Evolutionary conservation across 2,329 filamentous ascomycete genomes (phyloP).

Genomic region (Aureobasidium sp.): DNA sequence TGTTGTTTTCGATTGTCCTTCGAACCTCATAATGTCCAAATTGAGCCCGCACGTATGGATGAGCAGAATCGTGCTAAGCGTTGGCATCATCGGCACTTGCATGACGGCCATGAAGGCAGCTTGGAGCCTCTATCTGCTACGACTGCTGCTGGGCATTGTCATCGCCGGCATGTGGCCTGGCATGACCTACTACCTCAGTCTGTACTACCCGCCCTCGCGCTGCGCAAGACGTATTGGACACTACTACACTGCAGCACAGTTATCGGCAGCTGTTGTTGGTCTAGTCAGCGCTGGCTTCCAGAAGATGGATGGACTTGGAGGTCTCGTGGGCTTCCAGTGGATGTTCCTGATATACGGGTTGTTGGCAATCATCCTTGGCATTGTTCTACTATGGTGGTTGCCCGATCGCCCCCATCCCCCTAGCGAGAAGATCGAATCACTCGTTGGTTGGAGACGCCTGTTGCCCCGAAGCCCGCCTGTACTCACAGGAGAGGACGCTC

Average conservation of each 20-base stretch:
- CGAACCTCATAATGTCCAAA: constrained; percentile 80
- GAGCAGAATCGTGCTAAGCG: constrained; percentile 80
- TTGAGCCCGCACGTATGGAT: constrained; percentile 85
- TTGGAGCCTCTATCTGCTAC: constrained; percentile 81
- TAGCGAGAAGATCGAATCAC: constrained; percentile 41
- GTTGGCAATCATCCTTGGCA: constrained; percentile 61
- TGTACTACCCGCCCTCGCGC: constrained; percentile 82
- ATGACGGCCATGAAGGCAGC: constrained; percentile 73
- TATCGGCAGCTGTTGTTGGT: constrained; percentile 82
- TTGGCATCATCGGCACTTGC: constrained; percentile 74
- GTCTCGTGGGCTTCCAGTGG: constrained; percentile 77
- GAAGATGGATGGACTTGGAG: constrained; percentile 71
- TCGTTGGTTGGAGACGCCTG: constrained; percentile 49
- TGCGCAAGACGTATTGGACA: constrained; percentile 82
- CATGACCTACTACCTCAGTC: constrained; percentile 85
- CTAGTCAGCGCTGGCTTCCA: constrained; percentile 88
- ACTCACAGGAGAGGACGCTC: constrained; percentile 66
- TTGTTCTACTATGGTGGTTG: constrained; percentile 79
- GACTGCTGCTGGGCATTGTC: constrained; percentile 75
- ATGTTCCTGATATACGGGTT: constrained; percentile 89
- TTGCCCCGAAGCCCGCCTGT: constrained; percentile 63
- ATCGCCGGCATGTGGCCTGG: constrained; percentile 94
- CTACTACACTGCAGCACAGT: constrained; percentile 82
- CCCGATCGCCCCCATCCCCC: constrained; percentile 73
- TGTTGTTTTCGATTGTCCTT: constrained; percentile 80